Base-by-base conservation (phyloP, 805 yeast genomes). In the Yarrowia sp. region DNA sequence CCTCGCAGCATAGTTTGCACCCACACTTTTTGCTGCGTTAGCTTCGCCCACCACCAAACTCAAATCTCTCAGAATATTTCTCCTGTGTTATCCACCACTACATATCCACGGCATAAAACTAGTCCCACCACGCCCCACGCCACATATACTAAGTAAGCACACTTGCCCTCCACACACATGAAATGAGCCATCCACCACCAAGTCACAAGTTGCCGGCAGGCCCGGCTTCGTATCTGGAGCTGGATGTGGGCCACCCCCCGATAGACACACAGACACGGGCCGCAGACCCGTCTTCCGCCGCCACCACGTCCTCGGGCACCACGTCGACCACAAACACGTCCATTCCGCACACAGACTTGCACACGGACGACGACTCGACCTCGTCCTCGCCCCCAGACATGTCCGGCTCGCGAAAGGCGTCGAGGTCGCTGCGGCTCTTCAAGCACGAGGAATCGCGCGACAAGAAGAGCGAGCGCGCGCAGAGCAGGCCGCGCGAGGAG, bases 341-440 rank as follows among this genome's bases (percentile, higher is more conserved):
- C 24, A 27, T 44, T 19, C 51, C 51, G 51, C n/a, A 44, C 51
- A 12, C 51, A 44, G n/a, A n/a, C 18, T 29, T 18, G 51, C n/a
- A 44, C 16, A 35, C 24, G 7, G 51, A 44, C 51, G 51, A 44
- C 22, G 27, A 29, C 51, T 33, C 58, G 24, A 24, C 58, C 2
- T 35, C 58, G 3, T 24, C 58, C 2, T 35, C 42, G 42, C 58
- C 58, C 16, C 58, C 58, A 7, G 61, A 55, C 35, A 25, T 39
- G 21, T 55, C 67, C 8, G 62, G 69, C 12, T 67, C 72, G 27
- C 69, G 79, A 53, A 76, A 76, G 64, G 78, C 79, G 18, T 74
- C 78, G 41, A 68, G 71, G 58, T 72, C 77, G 18, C 66, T 76
- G 51, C 69, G 76, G 22, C 69, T 76, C 38, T 76, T 75, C 63